A percentile compares a stretch with the other conserved stretches of the same genome.
Conservation (phyloP, 495 filamentous ascomycete species). For the Xylaria flabelliformis region DNA sequence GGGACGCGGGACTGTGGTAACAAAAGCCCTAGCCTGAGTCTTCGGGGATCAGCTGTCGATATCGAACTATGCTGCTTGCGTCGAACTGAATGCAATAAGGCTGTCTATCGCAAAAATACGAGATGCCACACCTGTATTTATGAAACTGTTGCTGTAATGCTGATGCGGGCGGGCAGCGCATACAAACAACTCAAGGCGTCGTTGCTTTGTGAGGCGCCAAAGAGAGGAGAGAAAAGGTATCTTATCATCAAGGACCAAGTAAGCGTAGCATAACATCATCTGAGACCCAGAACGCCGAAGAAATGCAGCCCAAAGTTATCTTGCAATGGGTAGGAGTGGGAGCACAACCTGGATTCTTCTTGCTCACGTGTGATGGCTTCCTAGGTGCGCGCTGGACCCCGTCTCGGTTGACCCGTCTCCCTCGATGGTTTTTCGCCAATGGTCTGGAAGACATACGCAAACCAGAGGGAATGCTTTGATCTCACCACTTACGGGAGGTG, state of each 20-base stretch:
- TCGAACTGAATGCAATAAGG: slow-evolving; percentile 21
- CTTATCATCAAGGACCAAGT: slow-evolving; percentile 29
- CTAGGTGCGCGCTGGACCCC: slow-evolving; percentile 53
- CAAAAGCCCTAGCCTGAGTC: not conserved
- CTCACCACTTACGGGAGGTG: slow-evolving; percentile 75
- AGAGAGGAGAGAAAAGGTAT: slow-evolving; percentile 21
- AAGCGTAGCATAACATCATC: slow-evolving; percentile 23
- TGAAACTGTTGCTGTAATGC: slow-evolving; percentile 12
- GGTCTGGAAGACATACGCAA: slow-evolving; percentile 94
- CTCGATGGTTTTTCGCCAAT: slow-evolving; percentile 97
- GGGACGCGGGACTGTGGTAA: not conserved
- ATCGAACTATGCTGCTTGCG: slow-evolving; percentile 20
- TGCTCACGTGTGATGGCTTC: slow-evolving; percentile 41
- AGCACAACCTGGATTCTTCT: not conserved
- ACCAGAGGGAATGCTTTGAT: slow-evolving; percentile 99
- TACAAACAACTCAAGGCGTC: not conserved
- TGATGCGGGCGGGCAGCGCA: slow-evolving; percentile 11
- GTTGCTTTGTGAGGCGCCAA: not conserved
- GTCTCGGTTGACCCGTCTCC: slow-evolving; percentile 72
- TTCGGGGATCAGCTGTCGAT: slow-evolving; percentile 1
- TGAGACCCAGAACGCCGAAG: slow-evolving; percentile 39
- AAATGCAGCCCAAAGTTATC: slow-evolving; percentile 37
- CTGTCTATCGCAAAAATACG: slow-evolving; percentile 26
- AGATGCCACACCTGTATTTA: slow-evolving; percentile 12
- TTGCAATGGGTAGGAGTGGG: slow-evolving; percentile 11